phyloP scores from a whole-genome alignment of 257 asterid species.

The Solanum stenotomum region DNA sequence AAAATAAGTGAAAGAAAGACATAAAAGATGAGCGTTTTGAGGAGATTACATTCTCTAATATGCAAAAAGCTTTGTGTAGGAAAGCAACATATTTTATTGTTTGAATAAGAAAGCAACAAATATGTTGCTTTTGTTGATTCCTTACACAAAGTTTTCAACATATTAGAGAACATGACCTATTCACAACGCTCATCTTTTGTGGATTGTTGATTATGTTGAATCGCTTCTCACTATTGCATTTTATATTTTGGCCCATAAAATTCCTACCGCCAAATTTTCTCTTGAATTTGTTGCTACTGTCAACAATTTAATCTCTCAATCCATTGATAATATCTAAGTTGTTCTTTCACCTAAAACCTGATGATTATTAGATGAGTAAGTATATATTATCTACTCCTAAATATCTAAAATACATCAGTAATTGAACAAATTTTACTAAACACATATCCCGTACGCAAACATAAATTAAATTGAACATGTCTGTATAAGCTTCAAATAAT shows the following conservation, averaged over 20 bases:
- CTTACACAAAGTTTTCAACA: neutral
- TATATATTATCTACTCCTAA: neutral
- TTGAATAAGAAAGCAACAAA: too few relatives aligned
- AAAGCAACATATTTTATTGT: neutral
- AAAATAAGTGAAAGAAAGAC: neutral
- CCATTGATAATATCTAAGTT: conserved; percentile 22
- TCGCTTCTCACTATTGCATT: conserved; percentile 35
- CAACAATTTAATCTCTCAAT: conserved; percentile 19
- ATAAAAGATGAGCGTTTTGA: too few relatives aligned
- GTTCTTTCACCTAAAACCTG: neutral
- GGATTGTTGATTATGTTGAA: conserved; percentile 13
- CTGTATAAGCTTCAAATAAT: neutral
- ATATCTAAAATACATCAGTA: neutral
- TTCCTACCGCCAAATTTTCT: conserved; percentile 11
- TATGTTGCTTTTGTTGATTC: neutral
- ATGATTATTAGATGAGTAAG: neutral
- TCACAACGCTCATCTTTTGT: neutral
- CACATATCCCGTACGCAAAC: neutral
- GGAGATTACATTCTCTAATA: neutral
- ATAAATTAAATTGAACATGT: neutral
- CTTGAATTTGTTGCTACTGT: conserved; percentile 11
- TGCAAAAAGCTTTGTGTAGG: neutral
- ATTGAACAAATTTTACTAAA: neutral
- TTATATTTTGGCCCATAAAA: conserved; percentile 31
- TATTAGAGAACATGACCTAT: neutral